Base-by-base conservation (phyloP, 176 grass and related monocot species). In the Raddia distichophylla region DNA sequence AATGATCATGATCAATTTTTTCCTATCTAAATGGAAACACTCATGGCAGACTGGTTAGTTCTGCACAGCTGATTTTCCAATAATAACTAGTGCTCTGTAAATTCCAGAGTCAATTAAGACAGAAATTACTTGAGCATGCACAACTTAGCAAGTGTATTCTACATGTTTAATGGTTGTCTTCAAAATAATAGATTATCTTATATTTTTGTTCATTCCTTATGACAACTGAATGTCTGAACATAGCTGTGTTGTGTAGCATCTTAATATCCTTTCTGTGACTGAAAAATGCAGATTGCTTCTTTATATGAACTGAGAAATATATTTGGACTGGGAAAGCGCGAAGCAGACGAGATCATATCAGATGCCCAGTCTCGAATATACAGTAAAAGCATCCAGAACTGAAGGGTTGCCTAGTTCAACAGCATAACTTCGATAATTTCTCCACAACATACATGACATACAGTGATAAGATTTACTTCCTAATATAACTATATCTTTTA, bases 311-410 rank as follows among this genome's bases (percentile, higher is more conserved):
- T 98, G 89, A 98, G 90, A 83, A 93, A 91, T 75, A 90, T 95
- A 88, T 93, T 98, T 88, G 96, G 96, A 77, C 72, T 98, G 73
- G 96, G 90, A 43, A 95, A 95, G 80, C 86, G 84, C 71, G 96
- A 98, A 72, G 87, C 93, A 65, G 93, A 95, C 80, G 82, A 73
- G 47, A 95, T 98, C 72, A 84, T 90, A 75, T 84, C 88, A 69
- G 91, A 98, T 72, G 87, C 90, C 69, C 91, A 88, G 72, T 83
- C 96, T 78, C 88, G 55, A 66, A 80, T 98, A 64, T 97, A 91
- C 59, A 85, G 89, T 76, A 89, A 20, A 18, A 59, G 56, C 56
- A 4, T 59, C 18, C 8, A 4, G n/a, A 19, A 10, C n/a, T 20
- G 19, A 59, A 59, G n/a, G 8, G 56, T 19, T 20, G 8, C 56